These are phyloP conservation scores for Triglochin maritima DNA, from an alignment of 106 monocot species.

Conservation along the genomic window DNA sequence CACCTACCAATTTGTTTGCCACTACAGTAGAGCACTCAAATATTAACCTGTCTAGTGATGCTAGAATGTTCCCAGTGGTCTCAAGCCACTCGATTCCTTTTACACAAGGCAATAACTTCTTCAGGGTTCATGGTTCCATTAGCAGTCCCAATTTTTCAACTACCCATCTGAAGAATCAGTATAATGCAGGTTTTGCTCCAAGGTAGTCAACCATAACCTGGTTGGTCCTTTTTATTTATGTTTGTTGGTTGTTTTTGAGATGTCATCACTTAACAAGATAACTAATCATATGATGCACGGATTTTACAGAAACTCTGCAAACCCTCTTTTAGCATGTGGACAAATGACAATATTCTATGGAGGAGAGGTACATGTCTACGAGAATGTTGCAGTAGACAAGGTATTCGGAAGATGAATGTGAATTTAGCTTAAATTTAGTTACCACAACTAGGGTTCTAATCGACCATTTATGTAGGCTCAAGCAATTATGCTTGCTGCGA, in stretches of 20 bases:
- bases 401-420: slow-evolving; percentile 12
- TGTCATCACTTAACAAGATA: no score
- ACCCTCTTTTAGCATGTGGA: slow-evolving; percentile 5
- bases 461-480: slow-evolving; percentile 28
- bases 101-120: neutral
- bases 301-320: slow-evolving; percentile 1
- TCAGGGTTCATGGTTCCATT: neutral
- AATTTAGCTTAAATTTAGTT: neutral
- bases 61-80: neutral
- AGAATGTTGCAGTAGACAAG: slow-evolving; percentile 58
- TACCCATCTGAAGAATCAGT: no score
- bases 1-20: neutral
- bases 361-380: slow-evolving; percentile 48
- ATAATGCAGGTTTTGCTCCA: no score
- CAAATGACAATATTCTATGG: slow-evolving; percentile 62
- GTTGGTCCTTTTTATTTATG: no score
- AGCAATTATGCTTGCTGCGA: slow-evolving; percentile 52
- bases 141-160: neutral
- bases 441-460: neutral
- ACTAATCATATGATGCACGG: neutral
- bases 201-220: no score
- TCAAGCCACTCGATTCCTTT: neutral
- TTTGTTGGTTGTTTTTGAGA: no score
- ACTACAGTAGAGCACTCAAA: neutral
- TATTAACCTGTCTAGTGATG: neutral